Evolutionary conservation across 495 filamentous ascomycete genomes (phyloP), one percentile per base, ranked within the genome.

Genomic region (Durotheca rogersii): DNA sequence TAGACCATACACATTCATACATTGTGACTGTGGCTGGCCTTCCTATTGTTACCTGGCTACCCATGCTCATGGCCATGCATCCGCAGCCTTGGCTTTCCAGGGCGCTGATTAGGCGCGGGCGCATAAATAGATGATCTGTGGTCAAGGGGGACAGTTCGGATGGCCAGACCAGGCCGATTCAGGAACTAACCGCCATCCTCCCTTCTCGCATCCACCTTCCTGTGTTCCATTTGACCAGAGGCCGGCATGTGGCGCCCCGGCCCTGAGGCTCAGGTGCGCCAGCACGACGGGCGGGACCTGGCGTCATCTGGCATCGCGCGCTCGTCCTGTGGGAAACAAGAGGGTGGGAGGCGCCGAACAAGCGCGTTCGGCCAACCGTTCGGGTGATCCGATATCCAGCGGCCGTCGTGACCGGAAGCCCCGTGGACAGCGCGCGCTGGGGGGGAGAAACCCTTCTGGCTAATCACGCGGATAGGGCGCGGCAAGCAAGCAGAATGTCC

Each of bases 71-170:
- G 55, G 9, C 35, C 43, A 20, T 34, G 16, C 42, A 51, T 51
- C 34, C 38, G n/a, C n/a, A 38, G 48, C 15, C 9, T 48, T 44
- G 37, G 33, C 45, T 29, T 32, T 48, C 15, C 25, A 31, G 43
- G 43, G 23, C 47, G 51, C 27, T 27, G 38, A 43, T 53, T 59
- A 59, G 56, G 56, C 56, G 56, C 50, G 56, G 45, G 56, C 41
- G 56, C 56, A 59, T 59, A 41, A 59, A 59, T 59, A 41, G 54
- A 59, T 50, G 50, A 59, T 59, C 50, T n/a, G 50, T 51, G 37
- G 30, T 45, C 49, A 36, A 50, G 56, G 35, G 50, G 9, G 4
- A 9, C 19, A 45, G 11, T 53, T 46, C 30, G 50, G 50, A 59
- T 30, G 50, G 29, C 50, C 36, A 51, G 10, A 35, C 36, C 23